These are phyloP conservation scores for Claviceps arundinis DNA, from an alignment of 2,329 filamentous ascomycete species.

Conservation along the genomic window DNA sequence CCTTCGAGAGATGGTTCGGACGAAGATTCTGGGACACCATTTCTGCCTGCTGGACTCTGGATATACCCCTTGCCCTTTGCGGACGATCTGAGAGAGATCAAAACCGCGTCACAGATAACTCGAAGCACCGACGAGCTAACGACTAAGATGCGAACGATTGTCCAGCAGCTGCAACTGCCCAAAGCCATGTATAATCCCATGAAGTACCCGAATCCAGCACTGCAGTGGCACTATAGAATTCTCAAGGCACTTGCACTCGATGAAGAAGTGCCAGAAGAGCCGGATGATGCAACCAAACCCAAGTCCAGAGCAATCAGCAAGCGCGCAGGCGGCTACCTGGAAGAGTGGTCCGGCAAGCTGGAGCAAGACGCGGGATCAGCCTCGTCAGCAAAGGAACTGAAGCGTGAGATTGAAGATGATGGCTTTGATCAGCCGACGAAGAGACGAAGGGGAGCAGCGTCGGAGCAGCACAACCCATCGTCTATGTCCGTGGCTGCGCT, in stretches of 20 bases:
- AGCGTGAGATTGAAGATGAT: slow-evolving; percentile 38
- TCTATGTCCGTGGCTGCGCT: slow-evolving; percentile 33
- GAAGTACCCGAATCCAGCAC: slow-evolving; percentile 79
- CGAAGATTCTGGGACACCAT: slow-evolving; percentile 51
- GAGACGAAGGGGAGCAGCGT: slow-evolving; percentile 24
- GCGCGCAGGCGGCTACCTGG: slow-evolving; percentile 64
- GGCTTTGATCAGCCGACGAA: slow-evolving; percentile 30
- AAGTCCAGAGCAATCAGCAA: slow-evolving; percentile 83
- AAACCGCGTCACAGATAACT: slow-evolving; percentile 40
- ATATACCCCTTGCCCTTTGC: slow-evolving; percentile 76
- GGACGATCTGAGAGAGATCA: slow-evolving; percentile 71
- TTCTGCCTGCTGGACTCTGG: slow-evolving; percentile 76
- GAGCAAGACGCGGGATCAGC: slow-evolving; percentile 36
- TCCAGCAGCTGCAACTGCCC: slow-evolving; percentile 80
- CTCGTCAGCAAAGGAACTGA: slow-evolving; percentile 28
- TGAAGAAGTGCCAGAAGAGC: slow-evolving; percentile 69
- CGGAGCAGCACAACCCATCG: slow-evolving; percentile 20
- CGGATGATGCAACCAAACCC: slow-evolving; percentile 67
- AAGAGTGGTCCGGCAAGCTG: slow-evolving; percentile 62
- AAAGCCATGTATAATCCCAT: slow-evolving; percentile 71
- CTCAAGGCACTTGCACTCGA: slow-evolving; percentile 83
- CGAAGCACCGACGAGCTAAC: slow-evolving; percentile 58
- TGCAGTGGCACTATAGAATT: slow-evolving; percentile 97
- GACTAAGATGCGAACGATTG: slow-evolving; percentile 67
- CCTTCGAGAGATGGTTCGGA: slow-evolving; percentile 57